Evolutionary conservation across 805 yeast species (phyloP), one percentile per base, ranked within the genome.

Genomic region (Saccharomycopsis selenospora): DNA sequence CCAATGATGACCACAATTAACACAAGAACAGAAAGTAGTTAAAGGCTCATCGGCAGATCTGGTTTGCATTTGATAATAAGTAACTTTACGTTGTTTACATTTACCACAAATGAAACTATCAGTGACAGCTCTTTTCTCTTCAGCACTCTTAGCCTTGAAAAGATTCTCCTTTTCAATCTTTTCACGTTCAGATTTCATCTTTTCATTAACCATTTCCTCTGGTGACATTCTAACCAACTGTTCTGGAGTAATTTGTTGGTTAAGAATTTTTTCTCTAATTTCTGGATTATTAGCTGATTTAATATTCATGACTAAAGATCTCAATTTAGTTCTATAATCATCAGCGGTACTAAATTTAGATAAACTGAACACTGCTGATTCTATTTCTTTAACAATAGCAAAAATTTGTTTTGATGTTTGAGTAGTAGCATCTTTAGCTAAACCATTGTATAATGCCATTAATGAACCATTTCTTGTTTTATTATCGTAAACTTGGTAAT

Each of bases 11-110:
- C 98, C 98, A 71, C 99, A 93, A 56, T 79, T 87, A 61, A 90
- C 97, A 71, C 99, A 93, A 3, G 96, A 90, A 71, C 99, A 93
- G 64, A 93, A 93, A 1, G 99, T 93, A 5, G 99, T 93, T 60
- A 93, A 76, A 51, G 99, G 99, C 68, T 93, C 99, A 78, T 93
- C 99, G 17, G 99, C 99, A 50, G 96, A 86, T 67, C 99, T 76
- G 28, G 99, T 93, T 72, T 93, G 99, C 83, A 93, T 77, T 70
- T 93, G 99, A 67, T 90, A 91, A 66, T 93, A 93, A 58, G 95
- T 85, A 38, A 93, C 99, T 71, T 88, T 89, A 75, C 90, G 89
- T 65, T 89, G 91, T 68, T 91, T 93, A 77, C 99, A 93, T 66
- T 91, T 93, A 45, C 98, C 97, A 68, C 99, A 93, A 1, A 95